Evolutionary conservation across 2,329 filamentous ascomycete species (phyloP), one percentile per base, ranked within the genome.

Genomic region (Tolypocladium sp.): DNA sequence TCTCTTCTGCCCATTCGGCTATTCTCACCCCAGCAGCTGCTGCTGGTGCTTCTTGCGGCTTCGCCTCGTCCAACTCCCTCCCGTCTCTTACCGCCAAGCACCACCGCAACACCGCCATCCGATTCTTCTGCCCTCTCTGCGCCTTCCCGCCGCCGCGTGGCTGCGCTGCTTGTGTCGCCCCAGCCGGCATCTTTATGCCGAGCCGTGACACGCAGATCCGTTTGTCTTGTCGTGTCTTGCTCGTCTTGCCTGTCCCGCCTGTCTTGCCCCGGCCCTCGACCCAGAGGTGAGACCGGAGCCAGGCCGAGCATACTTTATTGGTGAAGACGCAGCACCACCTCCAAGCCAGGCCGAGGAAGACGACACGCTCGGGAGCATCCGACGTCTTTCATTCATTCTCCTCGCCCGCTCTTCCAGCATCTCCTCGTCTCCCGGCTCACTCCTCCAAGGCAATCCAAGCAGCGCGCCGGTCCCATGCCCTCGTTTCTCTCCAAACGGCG

Each of bases 181-280:
- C 52, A 63, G 61, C 60, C 63, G 63, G 63, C 63, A 65, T 62
- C 58, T 64, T 62, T 58, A 40, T 65, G 63, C 63, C 62, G 63
- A 58, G 27, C 38, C 13, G 60, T 58, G 52, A 58, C 46, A 51
- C 58, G 56, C 59, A 53, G 27, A 12, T 20, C 38, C 25, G 44
- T 25, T 51, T 57, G 42, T 38, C 53, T 49, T 60, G 58, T 55
- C 55, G 55, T 40, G 35, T 55, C 53, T 25, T 41, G 35, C 37
- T 57, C 44, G 35, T 53, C 38, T 22, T 15, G 52, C 53, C 53
- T 3, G 44, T 49, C 25, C 17, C 10, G 17, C 25, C 49, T 8
- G 40, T 33, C 55, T 12, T 46, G 55, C 9, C 27, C n/a, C 9
- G 41, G 20, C 55, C 20, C 22, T 42, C 58, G 38, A 44, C 38